Conservation (phyloP, 2,329 filamentous ascomycete genomes). For the Alternaria sp. region DNA sequence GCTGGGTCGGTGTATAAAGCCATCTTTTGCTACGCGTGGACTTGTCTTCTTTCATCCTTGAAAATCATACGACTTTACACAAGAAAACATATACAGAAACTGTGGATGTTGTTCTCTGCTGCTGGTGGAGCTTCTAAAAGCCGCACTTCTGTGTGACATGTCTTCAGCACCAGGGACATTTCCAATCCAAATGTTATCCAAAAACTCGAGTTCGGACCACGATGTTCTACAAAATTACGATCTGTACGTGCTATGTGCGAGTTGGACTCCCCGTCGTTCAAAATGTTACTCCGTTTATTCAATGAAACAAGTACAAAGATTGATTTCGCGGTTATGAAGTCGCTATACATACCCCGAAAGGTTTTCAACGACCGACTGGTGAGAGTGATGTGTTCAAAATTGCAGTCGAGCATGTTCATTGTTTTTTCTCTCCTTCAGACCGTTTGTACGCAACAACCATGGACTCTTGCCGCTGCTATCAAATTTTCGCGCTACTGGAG, state of each 20-base stretch:
- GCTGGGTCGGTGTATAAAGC: not conserved
- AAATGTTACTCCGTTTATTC: rapidly evolving
- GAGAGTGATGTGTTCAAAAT: too few relatives aligned
- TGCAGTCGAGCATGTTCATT: too few relatives aligned
- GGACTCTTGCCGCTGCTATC: not conserved
- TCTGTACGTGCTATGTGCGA: not conserved
- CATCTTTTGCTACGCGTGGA: rapidly evolving
- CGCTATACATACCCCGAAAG: too few relatives aligned
- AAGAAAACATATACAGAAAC: not conserved
- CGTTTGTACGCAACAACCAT: not conserved
- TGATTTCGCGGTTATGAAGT: too few relatives aligned
- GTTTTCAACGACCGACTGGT: too few relatives aligned
- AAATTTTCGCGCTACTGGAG: not conserved
- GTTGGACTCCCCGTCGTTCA: not conserved
- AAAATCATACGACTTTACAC: not conserved
- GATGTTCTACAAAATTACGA: too few relatives aligned
- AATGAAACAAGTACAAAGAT: too few relatives aligned
- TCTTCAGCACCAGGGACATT: not conserved
- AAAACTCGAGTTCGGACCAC: too few relatives aligned
- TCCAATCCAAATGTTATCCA: not conserved
- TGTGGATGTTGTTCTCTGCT: not conserved
- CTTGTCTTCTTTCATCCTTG: not conserved
- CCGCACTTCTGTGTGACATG: not conserved
- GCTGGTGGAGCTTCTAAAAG: not conserved
- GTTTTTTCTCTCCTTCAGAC: not conserved